These are phyloP conservation scores for Penicillium herquei DNA, from an alignment of 495 filamentous ascomycete genomes.

Conservation along the genomic window DNA sequence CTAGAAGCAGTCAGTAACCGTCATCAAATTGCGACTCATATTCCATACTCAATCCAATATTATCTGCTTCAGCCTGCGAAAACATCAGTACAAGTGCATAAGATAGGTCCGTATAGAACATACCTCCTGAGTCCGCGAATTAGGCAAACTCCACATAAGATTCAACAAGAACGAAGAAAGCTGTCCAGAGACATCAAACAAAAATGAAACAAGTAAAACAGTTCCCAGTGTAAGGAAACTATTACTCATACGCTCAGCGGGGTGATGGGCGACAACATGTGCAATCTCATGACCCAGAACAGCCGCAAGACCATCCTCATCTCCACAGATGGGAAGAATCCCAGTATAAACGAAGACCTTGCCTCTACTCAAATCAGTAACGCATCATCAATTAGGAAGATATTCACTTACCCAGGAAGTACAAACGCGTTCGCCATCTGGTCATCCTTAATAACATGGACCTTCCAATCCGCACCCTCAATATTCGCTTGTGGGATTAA, in stretches of 20 bases:
- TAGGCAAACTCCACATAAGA: constrained; percentile 64
- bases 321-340: constrained; percentile 68
- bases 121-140: constrained; percentile 67
- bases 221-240: constrained; percentile 55
- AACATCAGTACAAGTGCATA: not conserved
- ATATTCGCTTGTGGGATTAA: constrained; percentile 70
- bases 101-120: not conserved
- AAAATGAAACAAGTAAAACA: constrained; percentile 48
- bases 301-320: constrained; percentile 75
- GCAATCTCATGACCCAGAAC: constrained; percentile 93
- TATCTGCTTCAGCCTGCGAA: constrained; percentile 67
- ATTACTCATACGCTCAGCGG: constrained; percentile 70
- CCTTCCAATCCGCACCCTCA: constrained; percentile 69
- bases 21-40: too few species aligned
- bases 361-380: constrained; percentile 44
- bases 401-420: constrained; percentile 62
- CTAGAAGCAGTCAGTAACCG: constrained; percentile 21
- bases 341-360: constrained; percentile 93
- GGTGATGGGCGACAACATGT: constrained; percentile 83
- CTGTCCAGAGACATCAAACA: constrained; percentile 50
- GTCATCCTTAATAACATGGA: constrained; percentile 76
- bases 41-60: constrained; percentile 70
- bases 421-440: constrained; percentile 78
- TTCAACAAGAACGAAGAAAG: constrained; percentile 49
- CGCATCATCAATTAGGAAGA: not conserved